Base-by-base conservation (phyloP, 805 yeast species). In the Saturnispora halmiae region DNA sequence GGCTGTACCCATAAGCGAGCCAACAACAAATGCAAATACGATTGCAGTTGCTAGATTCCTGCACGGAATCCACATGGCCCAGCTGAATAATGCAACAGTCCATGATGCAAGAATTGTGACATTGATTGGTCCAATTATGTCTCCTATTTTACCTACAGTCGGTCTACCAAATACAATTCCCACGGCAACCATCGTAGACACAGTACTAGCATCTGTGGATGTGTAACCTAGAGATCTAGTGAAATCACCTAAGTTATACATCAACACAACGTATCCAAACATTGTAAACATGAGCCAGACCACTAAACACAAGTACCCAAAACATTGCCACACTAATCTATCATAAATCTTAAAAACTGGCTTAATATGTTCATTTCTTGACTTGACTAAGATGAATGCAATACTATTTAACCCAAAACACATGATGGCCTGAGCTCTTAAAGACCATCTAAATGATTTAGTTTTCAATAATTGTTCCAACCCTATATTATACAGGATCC, bases 111-210 rank as follows among this genome's bases (percentile, higher is more conserved):
- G 26, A 20, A 65, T 54, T 5, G 65, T 64, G 11, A 71, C 61
- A 3, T 77, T 72, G 15, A 73, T 58, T 0, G 79, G 47, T 0
- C 85, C 86, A 42, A 55, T 59, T 7, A 43, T 34, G 51, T 79
- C 84, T 3, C 73, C 61, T 2, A 74, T 18, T 15, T 56, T 51
- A 2, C 86, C 85, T 13, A 70, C 64, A 0, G 55, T 5, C 2
- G 86, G 84, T 48, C 85, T 63, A 3, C 80, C 80, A 31, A 67
- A 43, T 9, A 70, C 57, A 3, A 70, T 69, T 1, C 83, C 84
- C 8, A 74, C 68, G 34, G 76, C 71, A 7, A 73, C 63, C 79
- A 76, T 71, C 14, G 82, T 77, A 2, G 79, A 58, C 4, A 73
- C 79, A 18, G 70, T 60, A 1, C 82, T 69, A 2, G 81, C 82